Percentiles rank a stretch among this genome's conserved stretches.
These are phyloP conservation scores for Drosera capensis DNA, from an alignment of 148 eudicot genomes.

Conservation along the genomic window DNA sequence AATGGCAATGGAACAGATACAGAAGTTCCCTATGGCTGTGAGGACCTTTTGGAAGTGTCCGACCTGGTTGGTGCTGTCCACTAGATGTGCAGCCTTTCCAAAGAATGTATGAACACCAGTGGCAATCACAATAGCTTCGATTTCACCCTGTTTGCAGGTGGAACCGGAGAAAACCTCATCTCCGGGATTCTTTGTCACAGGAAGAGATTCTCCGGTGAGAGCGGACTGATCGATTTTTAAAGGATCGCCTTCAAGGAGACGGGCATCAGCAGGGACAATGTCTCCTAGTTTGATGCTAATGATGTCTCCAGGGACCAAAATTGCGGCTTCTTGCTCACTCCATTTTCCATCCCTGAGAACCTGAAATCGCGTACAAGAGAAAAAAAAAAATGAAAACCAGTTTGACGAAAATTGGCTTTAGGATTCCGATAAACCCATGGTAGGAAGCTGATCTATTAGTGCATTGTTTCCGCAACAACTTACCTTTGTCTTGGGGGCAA, in stretches of 20 bases:
- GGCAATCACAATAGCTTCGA: conserved; percentile 90
- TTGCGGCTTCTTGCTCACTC: conserved; percentile 77
- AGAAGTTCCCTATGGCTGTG: conserved; percentile 86
- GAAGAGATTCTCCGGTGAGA: conserved; percentile 93
- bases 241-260: conserved; percentile 96
- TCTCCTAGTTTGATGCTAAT: conserved; percentile 88
- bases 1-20: conserved; percentile 76
- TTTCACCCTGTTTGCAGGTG: conserved; percentile 91
- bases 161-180: conserved; percentile 97
- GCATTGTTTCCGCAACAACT: background rate
- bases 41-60: conserved; percentile 97
- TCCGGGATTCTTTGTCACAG: conserved; percentile 66
- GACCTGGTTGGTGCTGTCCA: conserved; percentile 96
- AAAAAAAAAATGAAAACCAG: background rate
- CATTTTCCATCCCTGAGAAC: conserved; percentile 77
- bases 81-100: conserved; percentile 95
- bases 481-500: conserved; percentile 97
- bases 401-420: too few relatives aligned
- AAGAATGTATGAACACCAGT: conserved; percentile 99
- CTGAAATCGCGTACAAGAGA: conserved; percentile 12
- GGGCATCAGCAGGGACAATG: conserved; percentile 86
- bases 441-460: too few relatives aligned
- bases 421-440: too few relatives aligned
- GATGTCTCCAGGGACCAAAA: conserved; percentile 89
- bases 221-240: conserved; percentile 91